A percentile compares a stretch with the other conserved stretches of the same genome.
phyloP scores from a whole-genome alignment of 495 filamentous ascomycete species.

The Penicillium manginii region DNA sequence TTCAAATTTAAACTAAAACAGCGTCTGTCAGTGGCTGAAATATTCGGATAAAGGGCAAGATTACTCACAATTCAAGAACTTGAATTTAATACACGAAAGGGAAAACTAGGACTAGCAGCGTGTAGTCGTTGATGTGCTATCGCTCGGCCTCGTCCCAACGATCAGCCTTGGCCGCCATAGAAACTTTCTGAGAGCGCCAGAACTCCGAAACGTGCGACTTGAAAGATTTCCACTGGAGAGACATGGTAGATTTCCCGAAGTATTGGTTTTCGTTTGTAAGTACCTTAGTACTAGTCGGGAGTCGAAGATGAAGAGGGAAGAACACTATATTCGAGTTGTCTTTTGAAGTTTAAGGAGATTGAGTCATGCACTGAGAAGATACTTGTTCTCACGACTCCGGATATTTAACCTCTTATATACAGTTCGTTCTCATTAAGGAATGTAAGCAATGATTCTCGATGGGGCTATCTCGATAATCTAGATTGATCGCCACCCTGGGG shows the following conservation, averaged over 20 bases:
- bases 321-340: too few species aligned
- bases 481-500: background rate
- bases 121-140: too few species aligned
- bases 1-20: background rate
- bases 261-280: background rate
- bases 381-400: too few species aligned
- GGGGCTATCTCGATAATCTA: conserved; percentile 1
- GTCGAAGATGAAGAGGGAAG: too few species aligned
- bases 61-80: background rate
- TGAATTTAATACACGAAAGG: background rate
- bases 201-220: background rate
- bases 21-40: background rate
- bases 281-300: too few species aligned
- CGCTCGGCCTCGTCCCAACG: background rate
- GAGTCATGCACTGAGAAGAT: too few species aligned
- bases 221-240: background rate
- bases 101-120: too few species aligned
- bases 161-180: conserved; percentile 2
- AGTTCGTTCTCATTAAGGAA: background rate
- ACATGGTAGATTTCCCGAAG: background rate
- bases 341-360: too few species aligned
- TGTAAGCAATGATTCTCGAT: background rate
- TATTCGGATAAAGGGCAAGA: background rate
- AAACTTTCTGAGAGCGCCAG: background rate
- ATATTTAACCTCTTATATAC: background rate